phyloP scores from a whole-genome alignment of 2,329 filamentous ascomycete species.

The Biscogniauxia sp. region DNA sequence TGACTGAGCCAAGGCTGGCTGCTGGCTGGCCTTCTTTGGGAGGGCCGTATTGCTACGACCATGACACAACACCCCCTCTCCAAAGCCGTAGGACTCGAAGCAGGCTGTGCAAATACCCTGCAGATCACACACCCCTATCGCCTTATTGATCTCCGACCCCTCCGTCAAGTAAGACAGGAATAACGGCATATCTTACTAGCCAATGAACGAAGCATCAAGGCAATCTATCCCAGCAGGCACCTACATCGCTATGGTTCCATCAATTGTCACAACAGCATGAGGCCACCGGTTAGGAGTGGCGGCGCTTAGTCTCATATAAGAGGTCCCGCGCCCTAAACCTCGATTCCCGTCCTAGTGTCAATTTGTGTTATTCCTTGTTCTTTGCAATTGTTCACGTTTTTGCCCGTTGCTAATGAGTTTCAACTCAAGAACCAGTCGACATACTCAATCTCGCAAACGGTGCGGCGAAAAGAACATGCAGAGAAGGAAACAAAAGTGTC shows the following conservation, averaged over 20 bases:
- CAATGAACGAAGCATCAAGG: neutral
- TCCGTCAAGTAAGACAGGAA: neutral
- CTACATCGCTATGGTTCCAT: neutral
- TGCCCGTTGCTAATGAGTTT: neutral
- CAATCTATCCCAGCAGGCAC: neutral
- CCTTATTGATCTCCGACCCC: neutral
- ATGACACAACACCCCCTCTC: neutral
- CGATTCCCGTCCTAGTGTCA: neutral
- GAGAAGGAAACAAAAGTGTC: neutral
- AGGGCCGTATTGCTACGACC: neutral
- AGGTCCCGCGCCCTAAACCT: neutral
- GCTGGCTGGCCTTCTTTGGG: neutral
- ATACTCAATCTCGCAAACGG: neutral
- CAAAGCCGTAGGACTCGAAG: neutral
- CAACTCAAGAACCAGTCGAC: neutral
- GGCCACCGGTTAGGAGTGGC: neutral
- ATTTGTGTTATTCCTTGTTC: neutral
- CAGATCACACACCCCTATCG: neutral
- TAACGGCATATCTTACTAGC: neutral
- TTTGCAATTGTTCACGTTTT: neutral
- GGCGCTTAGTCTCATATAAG: neutral
- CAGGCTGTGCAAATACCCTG: neutral
- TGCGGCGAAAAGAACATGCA: neutral
- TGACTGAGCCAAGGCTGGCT: neutral
- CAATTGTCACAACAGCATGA: neutral